phyloP scores from a whole-genome alignment of 495 filamentous ascomycete species.

The Aspergillus olivimuriae region DNA sequence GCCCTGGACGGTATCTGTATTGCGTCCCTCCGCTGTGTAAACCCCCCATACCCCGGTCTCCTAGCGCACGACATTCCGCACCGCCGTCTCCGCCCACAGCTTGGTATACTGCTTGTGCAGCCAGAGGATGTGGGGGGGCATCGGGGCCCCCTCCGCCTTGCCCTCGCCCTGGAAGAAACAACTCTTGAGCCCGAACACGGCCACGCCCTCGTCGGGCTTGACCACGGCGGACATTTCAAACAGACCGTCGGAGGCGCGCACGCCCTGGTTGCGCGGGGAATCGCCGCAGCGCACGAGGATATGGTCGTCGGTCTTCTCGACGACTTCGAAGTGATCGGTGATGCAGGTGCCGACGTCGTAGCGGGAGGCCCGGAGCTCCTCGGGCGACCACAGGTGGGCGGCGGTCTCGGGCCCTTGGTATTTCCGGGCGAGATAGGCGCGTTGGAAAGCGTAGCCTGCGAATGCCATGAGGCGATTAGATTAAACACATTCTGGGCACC shows the following conservation, averaged over 20 bases:
- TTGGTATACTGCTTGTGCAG: constrained; percentile 61
- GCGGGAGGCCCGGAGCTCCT: constrained; percentile 43
- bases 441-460: constrained; percentile 58
- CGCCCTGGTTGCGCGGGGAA: constrained; percentile 49
- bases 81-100: constrained; percentile 52
- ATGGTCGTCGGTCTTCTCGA: constrained; percentile 54
- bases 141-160: constrained; percentile 37
- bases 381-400: constrained; percentile 54
- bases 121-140: constrained; percentile 50
- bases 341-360: constrained; percentile 61
- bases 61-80: constrained; percentile 23
- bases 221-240: constrained; percentile 62
- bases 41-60: too few species aligned
- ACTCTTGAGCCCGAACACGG: constrained; percentile 62
- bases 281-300: constrained; percentile 64
- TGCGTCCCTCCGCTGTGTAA: too few species aligned
- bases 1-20: too few species aligned
- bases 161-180: constrained; percentile 54
- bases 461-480: neutral
- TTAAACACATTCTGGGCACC: neutral
- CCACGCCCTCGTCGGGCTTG: constrained; percentile 51
- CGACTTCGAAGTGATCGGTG: constrained; percentile 73
- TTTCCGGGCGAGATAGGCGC: constrained; percentile 53
- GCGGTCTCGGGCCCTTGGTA: constrained; percentile 56
- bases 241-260: constrained; percentile 59